Evolutionary conservation across 371 early-diverging fungal species (phyloP).

Genomic region (Apophysomyces variabilis): DNA sequence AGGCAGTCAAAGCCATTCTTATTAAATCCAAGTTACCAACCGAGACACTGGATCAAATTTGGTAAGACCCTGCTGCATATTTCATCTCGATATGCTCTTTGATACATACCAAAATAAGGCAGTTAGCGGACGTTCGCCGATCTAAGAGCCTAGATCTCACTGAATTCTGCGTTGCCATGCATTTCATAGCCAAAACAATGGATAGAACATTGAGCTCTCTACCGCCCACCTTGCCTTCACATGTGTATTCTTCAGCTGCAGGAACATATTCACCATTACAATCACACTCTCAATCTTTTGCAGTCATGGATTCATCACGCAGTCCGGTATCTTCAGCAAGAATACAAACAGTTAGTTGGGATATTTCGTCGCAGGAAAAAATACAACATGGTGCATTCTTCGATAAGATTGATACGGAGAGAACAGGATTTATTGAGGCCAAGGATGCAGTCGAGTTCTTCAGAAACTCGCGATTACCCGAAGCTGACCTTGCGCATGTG

Average conservation of each 20-base stretch:
- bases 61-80: constrained; percentile 30
- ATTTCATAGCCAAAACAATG: constrained; percentile 71
- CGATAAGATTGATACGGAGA: constrained; percentile 64
- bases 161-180: constrained; percentile 79
- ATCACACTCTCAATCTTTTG: constrained; percentile 11
- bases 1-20: constrained; percentile 46
- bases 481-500: constrained; percentile 74
- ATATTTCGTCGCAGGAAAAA: constrained; percentile 68
- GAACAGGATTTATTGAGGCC: constrained; percentile 30
- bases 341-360: constrained; percentile 50
- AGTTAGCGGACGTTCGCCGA: constrained; percentile 65
- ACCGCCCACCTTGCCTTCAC: constrained; percentile 48
- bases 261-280: constrained; percentile 13
- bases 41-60: constrained; percentile 49
- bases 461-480: constrained; percentile 74
- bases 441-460: constrained; percentile 83
- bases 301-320: constrained; percentile 39
- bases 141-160: constrained; percentile 63
- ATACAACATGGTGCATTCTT: constrained; percentile 71
- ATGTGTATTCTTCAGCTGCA: constrained; percentile 49
- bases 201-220: constrained; percentile 49
- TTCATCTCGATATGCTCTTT: constrained; percentile 1
- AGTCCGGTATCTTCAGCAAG: constrained; percentile 36
- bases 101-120: constrained; percentile 26
- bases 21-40: constrained; percentile 48